A percentile compares a stretch with the other conserved stretches of the same genome.
These are phyloP conservation scores for Luvunga scandens DNA, from an alignment of 345 rosid genomes.

Conservation along the genomic window DNA sequence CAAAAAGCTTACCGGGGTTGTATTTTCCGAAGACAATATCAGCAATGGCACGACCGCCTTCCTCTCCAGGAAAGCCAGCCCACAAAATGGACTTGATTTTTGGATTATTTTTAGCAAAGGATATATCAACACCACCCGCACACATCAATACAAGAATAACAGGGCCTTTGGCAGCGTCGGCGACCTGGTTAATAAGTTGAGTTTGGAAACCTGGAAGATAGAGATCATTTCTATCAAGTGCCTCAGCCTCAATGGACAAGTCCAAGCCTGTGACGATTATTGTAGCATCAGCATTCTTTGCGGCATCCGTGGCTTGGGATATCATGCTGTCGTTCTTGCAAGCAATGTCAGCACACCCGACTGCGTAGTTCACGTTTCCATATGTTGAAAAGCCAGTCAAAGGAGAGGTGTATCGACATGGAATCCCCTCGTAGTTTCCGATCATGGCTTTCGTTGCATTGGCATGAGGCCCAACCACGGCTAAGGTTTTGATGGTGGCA, in stretches of 20 bases:
- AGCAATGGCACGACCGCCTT: conserved; percentile 67
- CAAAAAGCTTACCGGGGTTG: conserved; percentile 46
- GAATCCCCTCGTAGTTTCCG: conserved; percentile 63
- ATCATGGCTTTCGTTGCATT: conserved; percentile 50
- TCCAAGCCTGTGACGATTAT: conserved; percentile 44
- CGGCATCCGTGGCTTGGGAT: conserved; percentile 28
- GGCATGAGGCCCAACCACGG: conserved; percentile 53
- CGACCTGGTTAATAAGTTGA: conserved; percentile 43
- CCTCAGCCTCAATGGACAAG: conserved; percentile 48
- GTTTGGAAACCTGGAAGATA: conserved; percentile 55
- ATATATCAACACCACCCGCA: conserved; percentile 51
- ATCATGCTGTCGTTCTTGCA: conserved; percentile 39
- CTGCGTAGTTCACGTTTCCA: conserved; percentile 24
- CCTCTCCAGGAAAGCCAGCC: conserved; percentile 71
- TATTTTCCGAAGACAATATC: conserved; percentile 59
- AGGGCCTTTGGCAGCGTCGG: conserved; percentile 43
- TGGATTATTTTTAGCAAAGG: conserved; percentile 33
- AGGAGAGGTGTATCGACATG: conserved; percentile 41
- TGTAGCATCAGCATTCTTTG: conserved; percentile 46
- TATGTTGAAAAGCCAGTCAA: conserved; percentile 37
- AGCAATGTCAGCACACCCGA: conserved; percentile 46
- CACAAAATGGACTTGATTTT: conserved; percentile 45
- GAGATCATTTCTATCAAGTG: conserved; percentile 45
- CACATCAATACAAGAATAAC: conserved; percentile 60
- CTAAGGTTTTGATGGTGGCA: conserved; percentile 21